Conservation (phyloP, 768 basidiomycete species). For the Mycena crocata region DNA sequence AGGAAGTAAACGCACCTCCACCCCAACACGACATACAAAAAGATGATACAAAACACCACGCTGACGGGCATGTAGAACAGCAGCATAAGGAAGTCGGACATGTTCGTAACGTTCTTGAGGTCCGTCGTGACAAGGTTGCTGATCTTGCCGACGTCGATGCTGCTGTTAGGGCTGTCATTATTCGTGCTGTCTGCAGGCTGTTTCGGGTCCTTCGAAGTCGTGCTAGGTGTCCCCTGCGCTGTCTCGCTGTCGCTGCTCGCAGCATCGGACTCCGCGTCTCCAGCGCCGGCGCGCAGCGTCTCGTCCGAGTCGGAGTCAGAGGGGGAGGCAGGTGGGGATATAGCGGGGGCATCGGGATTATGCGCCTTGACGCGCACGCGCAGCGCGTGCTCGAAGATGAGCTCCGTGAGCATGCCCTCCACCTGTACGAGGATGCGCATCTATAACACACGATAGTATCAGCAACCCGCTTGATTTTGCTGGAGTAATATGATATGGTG, state of each 20-base stretch:
- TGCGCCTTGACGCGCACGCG: slow-evolving; percentile 63
- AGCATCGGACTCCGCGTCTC: slow-evolving; percentile 29
- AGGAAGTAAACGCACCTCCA: slow-evolving; percentile 39
- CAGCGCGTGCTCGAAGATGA: slow-evolving; percentile 47
- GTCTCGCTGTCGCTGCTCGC: slow-evolving; percentile 16
- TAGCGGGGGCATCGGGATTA: slow-evolving; percentile 1
- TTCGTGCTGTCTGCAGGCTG: too few species aligned
- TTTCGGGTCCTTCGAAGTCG: slow-evolving; percentile 21
- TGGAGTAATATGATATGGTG: too few species aligned
- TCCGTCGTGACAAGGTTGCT: slow-evolving; percentile 71
- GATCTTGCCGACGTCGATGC: slow-evolving; percentile 61
- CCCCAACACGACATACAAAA: slow-evolving; percentile 45
- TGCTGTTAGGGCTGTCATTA: slow-evolving; percentile 18
- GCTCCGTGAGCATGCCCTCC: slow-evolving; percentile 38
- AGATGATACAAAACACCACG: slow-evolving; percentile 36
- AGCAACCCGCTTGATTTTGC: too few species aligned
- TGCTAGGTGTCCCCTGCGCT: slow-evolving; percentile 15
- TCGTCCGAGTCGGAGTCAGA: background rate
- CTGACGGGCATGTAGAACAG: slow-evolving; percentile 38
- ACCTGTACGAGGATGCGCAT: slow-evolving; percentile 36
- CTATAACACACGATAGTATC: background rate
- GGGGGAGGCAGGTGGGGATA: background rate
- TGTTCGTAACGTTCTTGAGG: slow-evolving; percentile 28
- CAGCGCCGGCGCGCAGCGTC: background rate
- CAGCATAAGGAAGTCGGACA: slow-evolving; percentile 32